Conservation (phyloP, 352 stramenopile species). For the Blastocystis sp. region DNA sequence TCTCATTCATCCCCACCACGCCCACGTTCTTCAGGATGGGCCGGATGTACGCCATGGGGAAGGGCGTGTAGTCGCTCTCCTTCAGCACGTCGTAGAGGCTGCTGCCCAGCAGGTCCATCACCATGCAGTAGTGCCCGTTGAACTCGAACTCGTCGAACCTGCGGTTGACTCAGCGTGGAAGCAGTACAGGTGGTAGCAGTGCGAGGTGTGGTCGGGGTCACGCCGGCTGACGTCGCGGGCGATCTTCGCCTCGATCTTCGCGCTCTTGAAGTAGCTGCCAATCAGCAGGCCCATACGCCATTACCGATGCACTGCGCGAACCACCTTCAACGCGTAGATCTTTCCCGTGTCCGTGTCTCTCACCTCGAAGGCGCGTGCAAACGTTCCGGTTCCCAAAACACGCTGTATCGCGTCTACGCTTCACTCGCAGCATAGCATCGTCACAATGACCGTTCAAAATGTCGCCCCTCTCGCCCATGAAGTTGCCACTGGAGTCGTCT, state of each 20-base stretch:
- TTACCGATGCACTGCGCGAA: constrained; percentile 61
- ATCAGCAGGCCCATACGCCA: not conserved
- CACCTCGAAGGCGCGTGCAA: constrained; percentile 66
- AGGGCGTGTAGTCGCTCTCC: constrained; percentile 89
- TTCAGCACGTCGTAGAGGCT: constrained; percentile 98
- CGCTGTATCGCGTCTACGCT: constrained; percentile 22
- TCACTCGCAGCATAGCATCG: not conserved
- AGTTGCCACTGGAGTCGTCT: constrained; percentile 59
- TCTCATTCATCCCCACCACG: constrained; percentile 79
- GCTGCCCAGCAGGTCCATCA: constrained; percentile 90
- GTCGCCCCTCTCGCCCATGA: constrained; percentile 41
- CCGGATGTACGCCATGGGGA: constrained; percentile 76
- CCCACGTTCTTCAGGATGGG: constrained; percentile 75
- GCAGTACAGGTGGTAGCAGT: constrained; percentile 28
- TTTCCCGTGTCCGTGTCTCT: constrained; percentile 38
- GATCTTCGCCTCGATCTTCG: constrained; percentile 57
- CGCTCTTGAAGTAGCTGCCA: not conserved
- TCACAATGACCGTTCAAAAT: constrained; percentile 21
- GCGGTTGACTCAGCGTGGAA: not conserved
- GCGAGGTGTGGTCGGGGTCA: constrained; percentile 21
- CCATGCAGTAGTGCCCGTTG: constrained; percentile 89
- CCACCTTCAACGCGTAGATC: constrained; percentile 57
- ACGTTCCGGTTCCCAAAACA: constrained; percentile 63
- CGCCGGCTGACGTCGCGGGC: constrained; percentile 2
- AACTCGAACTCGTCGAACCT: constrained; percentile 69